These are phyloP conservation scores for Trichoderma erinaceum DNA, from an alignment of 495 filamentous ascomycete genomes.

Conservation along the genomic window DNA sequence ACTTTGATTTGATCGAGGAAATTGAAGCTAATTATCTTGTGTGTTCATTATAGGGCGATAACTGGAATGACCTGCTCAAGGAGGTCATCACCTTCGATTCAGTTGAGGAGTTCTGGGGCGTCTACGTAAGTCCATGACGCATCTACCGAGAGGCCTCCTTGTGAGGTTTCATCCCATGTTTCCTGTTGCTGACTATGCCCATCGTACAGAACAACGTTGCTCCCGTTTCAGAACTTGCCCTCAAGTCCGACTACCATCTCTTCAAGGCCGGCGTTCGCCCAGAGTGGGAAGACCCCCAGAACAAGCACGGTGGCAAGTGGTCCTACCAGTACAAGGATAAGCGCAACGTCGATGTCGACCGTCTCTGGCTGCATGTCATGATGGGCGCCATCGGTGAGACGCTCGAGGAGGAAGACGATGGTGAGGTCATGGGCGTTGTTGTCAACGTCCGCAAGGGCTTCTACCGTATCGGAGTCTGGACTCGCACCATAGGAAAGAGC, in stretches of 20 bases:
- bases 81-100: conserved; percentile 97
- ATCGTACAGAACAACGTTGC: conserved; percentile 91
- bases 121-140: conserved; percentile 67
- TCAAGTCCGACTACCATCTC: conserved; percentile 98
- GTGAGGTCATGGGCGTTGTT: conserved; percentile 98
- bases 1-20: not conserved
- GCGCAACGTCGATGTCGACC: conserved; percentile 82
- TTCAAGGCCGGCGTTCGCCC: conserved; percentile 97
- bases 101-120: conserved; percentile 99
- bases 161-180: not conserved
- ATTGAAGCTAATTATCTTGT: conserved; percentile 18
- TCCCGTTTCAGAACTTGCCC: conserved; percentile 84
- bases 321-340: conserved; percentile 95
- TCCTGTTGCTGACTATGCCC: conserved; percentile 13
- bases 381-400: conserved; percentile 96
- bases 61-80: conserved; percentile 97
- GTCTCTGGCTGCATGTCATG: conserved; percentile 95
- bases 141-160: not conserved
- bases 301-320: conserved; percentile 99
- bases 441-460: conserved; percentile 98
- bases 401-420: conserved; percentile 87
- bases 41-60: conserved; percentile 61
- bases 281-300: conserved; percentile 96
- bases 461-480: conserved; percentile 92
- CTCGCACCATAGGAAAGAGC: conserved; percentile 79